Evolutionary conservation across 805 yeast species (phyloP), one percentile per base, ranked within the genome.

Genomic region (Metschnikowia henanensis): DNA sequence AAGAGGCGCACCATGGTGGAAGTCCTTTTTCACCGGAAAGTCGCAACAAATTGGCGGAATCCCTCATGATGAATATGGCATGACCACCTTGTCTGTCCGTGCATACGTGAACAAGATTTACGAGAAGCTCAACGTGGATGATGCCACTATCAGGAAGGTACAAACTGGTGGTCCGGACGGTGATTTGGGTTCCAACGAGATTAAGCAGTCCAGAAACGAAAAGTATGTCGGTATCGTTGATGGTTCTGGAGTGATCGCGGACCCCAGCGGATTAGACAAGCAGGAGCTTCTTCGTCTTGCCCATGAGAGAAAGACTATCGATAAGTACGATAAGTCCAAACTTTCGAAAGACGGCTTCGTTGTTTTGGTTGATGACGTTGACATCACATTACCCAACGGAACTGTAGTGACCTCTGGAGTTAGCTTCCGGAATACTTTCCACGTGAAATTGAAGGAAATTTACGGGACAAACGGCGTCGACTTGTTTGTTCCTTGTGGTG

Each of bases 121-220:
- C 66, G 85, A 87, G 53, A 87, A 89, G 63, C 75, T 84, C 46
- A 70, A 77, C 16, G 73, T 92, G 47, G 79, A 83, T 52, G 68
- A 77, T 53, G 61, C 73, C 20, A 66, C 70, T 30, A 77, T 92
- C 47, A 76, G 75, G 57, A 92, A 94, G 69, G 74, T 94, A 59
- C 99, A 92, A 73, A 94, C 97, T 43, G 99, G 98, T 69, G 99
- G 99, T 35, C 98, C 98, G 52, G 97, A 94, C 66, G 99, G 99
- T 60, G 99, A 92, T 68, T 75, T 92, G 55, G 99, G 99, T 23
- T 87, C 96, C 20, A 94, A 92, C 65, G 99, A 92, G 71, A 94
- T 92, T 58, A 74, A 88, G 54, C 76, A 92, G 47, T 89, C 97
- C 1, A 75, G 84, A 40, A 79, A 82, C 47, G 99, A 92, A 70